Evolutionary conservation across 352 stramenopile genomes (phyloP), one percentile per base, ranked within the genome.

Genomic region (Phytophthora boehmeriae): DNA sequence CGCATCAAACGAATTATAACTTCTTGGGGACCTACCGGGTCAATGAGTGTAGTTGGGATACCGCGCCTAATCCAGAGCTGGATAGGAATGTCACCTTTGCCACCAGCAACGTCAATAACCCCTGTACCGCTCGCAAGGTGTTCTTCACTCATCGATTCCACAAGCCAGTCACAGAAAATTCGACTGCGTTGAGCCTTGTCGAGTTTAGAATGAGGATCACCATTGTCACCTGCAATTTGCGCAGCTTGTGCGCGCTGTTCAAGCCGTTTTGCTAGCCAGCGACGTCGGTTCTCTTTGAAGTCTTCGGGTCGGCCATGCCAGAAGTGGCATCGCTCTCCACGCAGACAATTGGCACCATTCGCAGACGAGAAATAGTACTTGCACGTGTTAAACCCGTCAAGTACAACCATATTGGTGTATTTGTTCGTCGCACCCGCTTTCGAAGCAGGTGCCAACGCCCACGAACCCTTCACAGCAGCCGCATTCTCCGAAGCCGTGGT

Each of bases 361-460:
- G 81, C 77, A 5, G 84, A 84, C 19, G 82, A 86, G 60, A 95
- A 95, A 60, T 93, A 91, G 63, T 90, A 95, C 59, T 95, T 95
- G 71, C 84, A 95, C 1, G 83, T 76, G 39, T 93, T 92, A 52
- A 89, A 88, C 47, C 86, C 86, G 51, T 90, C 63, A 47, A 93
- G 67, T 27, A 80, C 72, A 30, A 95, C 86, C 43, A 93, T 91
- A 55, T 95, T 93, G 51, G 83, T 90, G 77, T 95, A 93, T 57
- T 90, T 92, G 54, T 85, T 71, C 0, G 47, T 39, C 5, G 63
- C 62, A 0, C 47, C 44, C 1, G 80, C 77, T 27, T 90, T 81
- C 0, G 80, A 89, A 14, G 77, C 75, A 25, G 80, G 79, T 4
- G 73, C 67, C 16, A 90, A 60, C 14, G 70, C 38, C 3, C 78